Evolutionary conservation across 169 alveolate species (phyloP), one percentile per base, ranked within the genome.

Genomic region (Cryptosporidium tyzzeri): DNA sequence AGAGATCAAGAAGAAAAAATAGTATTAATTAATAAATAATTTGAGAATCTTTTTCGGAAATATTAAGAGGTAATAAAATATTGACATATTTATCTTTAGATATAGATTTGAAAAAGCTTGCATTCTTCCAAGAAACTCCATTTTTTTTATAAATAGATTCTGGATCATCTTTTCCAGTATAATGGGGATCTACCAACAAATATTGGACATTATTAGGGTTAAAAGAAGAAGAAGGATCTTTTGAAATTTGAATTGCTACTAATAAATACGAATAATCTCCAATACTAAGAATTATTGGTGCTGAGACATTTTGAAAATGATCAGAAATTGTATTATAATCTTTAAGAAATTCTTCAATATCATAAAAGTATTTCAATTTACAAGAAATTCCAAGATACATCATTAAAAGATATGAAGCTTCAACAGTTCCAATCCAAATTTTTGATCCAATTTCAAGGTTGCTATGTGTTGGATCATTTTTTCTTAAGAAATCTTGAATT

Each of bases 341-440:
- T 74, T 89, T 75, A 48, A 93, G 70, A 69, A 93, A 86, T 29
- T 93, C 95, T 23, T 85, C 70, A 12, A 85, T 91, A 33, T 69
- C 91, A 62, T 73, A 75, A 44, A 84, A 87, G 86, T 93, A 91
- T 67, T 70, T 91, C 35, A 93, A 70, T 71, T 93, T 93, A 35
- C 86, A 70, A 61, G 55, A 84, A 91, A 91, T 86, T 7, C 91
- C 91, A 53, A 93, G 92, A 71, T 93, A 92, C 91, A 93, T 74
- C 85, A 85, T 91, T 67, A 93, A 70, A 55, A 93, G 62, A 75
- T 91, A 92, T 2, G 95, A 93, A 35, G 93, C 92, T 71, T 93
- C 95, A 18, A 93, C 94, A 9, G 95, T 93, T 44, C 95, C 95
- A 31, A 93, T 92, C 94, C 93, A 92, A n/a, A 86, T 93, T n/a